Evolutionary conservation across 2,329 filamentous ascomycete species (phyloP).

Genomic region (Pestalotiopsis sp.): DNA sequence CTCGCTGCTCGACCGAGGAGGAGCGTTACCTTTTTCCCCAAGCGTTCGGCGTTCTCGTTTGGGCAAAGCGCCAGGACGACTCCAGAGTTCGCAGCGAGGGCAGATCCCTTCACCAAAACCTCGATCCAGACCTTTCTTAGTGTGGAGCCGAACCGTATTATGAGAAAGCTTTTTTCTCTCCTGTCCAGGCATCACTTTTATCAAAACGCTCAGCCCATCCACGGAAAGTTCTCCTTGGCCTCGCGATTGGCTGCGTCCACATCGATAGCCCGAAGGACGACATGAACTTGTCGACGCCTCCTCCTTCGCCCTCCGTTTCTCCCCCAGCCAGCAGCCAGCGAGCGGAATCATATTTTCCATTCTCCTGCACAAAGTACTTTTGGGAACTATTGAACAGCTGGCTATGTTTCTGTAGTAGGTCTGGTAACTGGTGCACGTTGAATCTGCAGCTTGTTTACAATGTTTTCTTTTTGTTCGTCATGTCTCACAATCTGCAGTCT

Average conservation of each 20-base stretch:
- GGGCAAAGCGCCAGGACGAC: neutral
- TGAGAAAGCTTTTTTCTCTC: neutral
- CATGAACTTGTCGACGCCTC: neutral
- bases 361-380: neutral
- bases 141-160: neutral
- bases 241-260: neutral
- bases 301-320: neutral
- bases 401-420: neutral
- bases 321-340: neutral
- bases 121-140: constrained; percentile 1
- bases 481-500: neutral
- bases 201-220: neutral
- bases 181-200: neutral
- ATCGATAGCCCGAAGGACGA: neutral
- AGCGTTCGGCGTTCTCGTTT: neutral
- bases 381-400: neutral
- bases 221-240: neutral
- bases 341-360: neutral
- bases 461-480: neutral
- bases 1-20: neutral
- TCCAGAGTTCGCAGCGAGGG: neutral
- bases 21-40: neutral
- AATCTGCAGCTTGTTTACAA: neutral
- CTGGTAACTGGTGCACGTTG: neutral
- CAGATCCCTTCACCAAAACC: constrained; percentile 7